Evolutionary conservation across 768 basidiomycete species (phyloP), one percentile per base, ranked within the genome.

Genomic region (Pisolithus albus): DNA sequence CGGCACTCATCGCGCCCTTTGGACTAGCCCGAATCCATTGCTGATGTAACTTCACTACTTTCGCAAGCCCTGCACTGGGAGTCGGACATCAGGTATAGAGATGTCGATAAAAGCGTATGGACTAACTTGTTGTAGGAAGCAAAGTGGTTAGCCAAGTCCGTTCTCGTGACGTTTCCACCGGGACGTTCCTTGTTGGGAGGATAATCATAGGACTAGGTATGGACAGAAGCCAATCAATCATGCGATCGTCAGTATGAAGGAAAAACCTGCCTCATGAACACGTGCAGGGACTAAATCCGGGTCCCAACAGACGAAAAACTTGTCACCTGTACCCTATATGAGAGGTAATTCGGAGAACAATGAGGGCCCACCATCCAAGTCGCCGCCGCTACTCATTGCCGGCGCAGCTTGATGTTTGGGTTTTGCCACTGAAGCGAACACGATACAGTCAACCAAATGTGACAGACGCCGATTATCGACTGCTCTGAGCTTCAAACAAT

Each of bases 271-370:
- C 68, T 84, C 77, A 2, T 76, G 72, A 4, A 81, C 69, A n/a
- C 58, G 74, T 13, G 63, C 67, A 5, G 82, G 83, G 16, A 85
- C 76, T 7, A 85, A 60, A 56, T 82, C 82, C 0, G 73, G 71
- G 63, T 86, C 84, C 83, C 84, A 86, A 38, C 81, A 83, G 2
- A 86, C 82, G 51, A 83, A 80, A 58, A 79, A 85, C 54, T 81
- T 76, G 55, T 86, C 84, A 8, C 83, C 82, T 78, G 18, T 23
- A 37, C 28, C 8, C 23, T 30, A 46, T n/a, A 53, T 15, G 19
- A 15, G 19, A 44, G 18, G 1, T 23, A 23, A 26, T 13, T 6
- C 10, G 19, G 32, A 37, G 19, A 47, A 36, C 1, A 36, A 19
- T 6, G 18, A 41, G 8, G 7, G 37, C 60, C 54, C 49, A 78